Percentiles rank a stretch among this genome's conserved stretches.
phyloP scores from a whole-genome alignment of 1,284 basidiomycete genomes.

The Marasmius oreades region DNA sequence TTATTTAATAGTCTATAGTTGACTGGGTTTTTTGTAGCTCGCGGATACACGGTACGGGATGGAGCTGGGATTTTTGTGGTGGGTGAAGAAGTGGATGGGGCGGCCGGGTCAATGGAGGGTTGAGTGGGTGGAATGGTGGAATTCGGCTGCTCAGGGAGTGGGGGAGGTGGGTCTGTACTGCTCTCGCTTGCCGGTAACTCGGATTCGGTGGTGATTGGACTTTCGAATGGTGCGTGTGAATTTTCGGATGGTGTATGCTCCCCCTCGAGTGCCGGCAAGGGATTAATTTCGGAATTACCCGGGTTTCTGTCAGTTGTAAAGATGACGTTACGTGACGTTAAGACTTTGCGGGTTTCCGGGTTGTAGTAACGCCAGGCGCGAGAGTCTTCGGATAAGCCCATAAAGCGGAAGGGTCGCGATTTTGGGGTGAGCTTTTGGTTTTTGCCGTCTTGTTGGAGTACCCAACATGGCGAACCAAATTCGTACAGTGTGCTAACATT shows the following conservation, averaged over 20 bases:
- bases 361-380: conserved; percentile 20
- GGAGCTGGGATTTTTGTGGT: not conserved
- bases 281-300: not conserved
- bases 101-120: too few relatives aligned
- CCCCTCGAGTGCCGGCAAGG: not conserved
- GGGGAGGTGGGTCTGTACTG: not conserved
- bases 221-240: too few relatives aligned
- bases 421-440: conserved; percentile 16
- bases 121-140: not conserved
- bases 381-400: conserved; percentile 18
- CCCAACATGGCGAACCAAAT: conserved; percentile 15
- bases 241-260: not conserved
- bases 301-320: not conserved
- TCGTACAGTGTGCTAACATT: conserved; percentile 16
- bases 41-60: not conserved
- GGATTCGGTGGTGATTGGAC: too few relatives aligned
- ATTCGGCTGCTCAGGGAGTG: not conserved
- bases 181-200: not conserved
- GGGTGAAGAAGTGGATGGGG: not conserved
- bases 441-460: conserved; percentile 6
- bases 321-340: conserved; percentile 21
- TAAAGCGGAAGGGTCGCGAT: conserved; percentile 18
- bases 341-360: conserved; percentile 12
- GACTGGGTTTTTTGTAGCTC: too few relatives aligned
- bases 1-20: too few relatives aligned